These are phyloP conservation scores for Heritiera littoralis DNA, from an alignment of 345 rosid species.

Conservation along the genomic window DNA sequence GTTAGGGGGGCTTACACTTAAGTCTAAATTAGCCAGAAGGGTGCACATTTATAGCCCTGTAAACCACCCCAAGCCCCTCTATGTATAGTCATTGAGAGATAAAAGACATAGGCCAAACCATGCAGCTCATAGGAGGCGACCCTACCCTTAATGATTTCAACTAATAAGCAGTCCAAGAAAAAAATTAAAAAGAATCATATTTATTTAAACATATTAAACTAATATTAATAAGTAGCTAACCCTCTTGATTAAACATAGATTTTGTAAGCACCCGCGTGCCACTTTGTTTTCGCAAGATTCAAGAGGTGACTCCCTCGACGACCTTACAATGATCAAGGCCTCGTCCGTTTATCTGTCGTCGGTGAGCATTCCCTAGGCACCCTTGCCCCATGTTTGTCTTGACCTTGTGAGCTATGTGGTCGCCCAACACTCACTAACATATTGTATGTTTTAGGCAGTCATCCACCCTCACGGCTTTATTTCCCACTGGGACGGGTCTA, in stretches of 20 bases:
- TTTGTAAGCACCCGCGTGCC: too few relatives aligned
- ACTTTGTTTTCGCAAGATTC: too few relatives aligned
- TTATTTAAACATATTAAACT: not conserved
- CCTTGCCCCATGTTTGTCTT: too few relatives aligned
- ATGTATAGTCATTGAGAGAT: slow-evolving; percentile 18
- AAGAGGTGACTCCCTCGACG: too few relatives aligned
- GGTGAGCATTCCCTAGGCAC: too few relatives aligned
- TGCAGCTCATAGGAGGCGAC: slow-evolving; percentile 36
- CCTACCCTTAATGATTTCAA: slow-evolving; percentile 24
- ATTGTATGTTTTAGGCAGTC: too few relatives aligned
- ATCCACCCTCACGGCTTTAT: too few relatives aligned
- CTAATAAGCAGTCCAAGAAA: slow-evolving; percentile 13
- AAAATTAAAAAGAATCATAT: not conserved
- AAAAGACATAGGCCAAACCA: slow-evolving; percentile 39
- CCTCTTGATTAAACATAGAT: slow-evolving; percentile 22
- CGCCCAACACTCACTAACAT: too few relatives aligned
- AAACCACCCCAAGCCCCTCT: not conserved
- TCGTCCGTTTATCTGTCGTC: too few relatives aligned
- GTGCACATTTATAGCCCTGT: slow-evolving; percentile 16
- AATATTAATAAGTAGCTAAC: not conserved
- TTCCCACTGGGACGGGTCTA: too few relatives aligned
- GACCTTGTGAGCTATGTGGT: too few relatives aligned
- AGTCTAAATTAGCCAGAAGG: slow-evolving; percentile 26
- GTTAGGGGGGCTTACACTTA: slow-evolving; percentile 23
- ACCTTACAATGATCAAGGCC: too few relatives aligned